Base-by-base conservation (phyloP, 768 basidiomycete species). In the Calocybe indica region DNA sequence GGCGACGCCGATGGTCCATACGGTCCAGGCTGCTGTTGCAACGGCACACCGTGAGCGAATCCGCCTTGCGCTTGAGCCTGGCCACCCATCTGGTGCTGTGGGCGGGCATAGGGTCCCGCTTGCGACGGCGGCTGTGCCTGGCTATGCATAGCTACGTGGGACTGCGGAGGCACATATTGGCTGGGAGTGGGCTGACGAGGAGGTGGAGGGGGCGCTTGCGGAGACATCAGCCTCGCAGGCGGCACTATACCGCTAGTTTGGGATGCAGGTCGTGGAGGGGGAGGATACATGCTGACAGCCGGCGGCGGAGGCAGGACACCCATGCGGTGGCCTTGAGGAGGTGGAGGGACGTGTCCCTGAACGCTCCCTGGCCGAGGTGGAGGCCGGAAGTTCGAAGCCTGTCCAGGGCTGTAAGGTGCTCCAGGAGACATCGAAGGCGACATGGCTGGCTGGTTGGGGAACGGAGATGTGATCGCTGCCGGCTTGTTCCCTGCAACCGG, bases 381-480 rank as follows among this genome's bases (percentile, higher is more conserved):
- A 1, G 84, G 85, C 0, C 83, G 84, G 39, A 80, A 72, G 8
- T 57, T 64, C 2, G 71, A 68, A 6, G 70, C 68, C 44, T 75
- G 72, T 8, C 68, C 69, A 11, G 72, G 73, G 5, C 61, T 63
- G 49, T 72, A 78, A 0, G 78, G 78, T 12, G 78, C 67, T n/a
- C 73, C 68, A 38, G 68, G 68, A 5, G 69, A 69, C 48, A 62
- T 69, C 4, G 70, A 73, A 5, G 83, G 78, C 9, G 73, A 62
- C 10, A 63, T 54, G 5, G 68, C 58, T 22, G 22, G 22, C 5
- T 77, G 71, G 55, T 88, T 85, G 6, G 92, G 89, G 80, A 98
- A 96, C 0, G 94, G 94, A 7, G 90, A 78, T 6, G 83, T 82
- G 56, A 97, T 94, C 2, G 93, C 79, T 6, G 74, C 71, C 2